Base-by-base conservation (phyloP, 768 basidiomycete genomes). In the Coprinopsis cinerea region DNA sequence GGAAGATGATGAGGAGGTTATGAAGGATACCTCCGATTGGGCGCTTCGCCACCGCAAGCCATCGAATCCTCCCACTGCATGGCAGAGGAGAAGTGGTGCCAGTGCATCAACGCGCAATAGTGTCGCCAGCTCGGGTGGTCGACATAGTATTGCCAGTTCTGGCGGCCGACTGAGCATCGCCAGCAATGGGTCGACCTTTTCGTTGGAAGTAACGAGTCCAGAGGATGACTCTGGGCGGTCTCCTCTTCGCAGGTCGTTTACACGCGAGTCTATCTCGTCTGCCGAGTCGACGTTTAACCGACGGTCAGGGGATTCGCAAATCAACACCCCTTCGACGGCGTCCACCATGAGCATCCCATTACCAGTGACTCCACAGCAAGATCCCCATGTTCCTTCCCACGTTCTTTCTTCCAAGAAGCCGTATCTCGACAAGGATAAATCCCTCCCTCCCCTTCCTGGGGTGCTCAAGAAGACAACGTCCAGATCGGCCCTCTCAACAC, bases 311-410 rank as follows among this genome's bases (percentile, higher is more conserved):
- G 61, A 63, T 18, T 59, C 44, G 25, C 32, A 57, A 20, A 35
- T 61, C 4, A 49, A 55, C 11, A 66, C 67, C 2, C 63, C 64
- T 0, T 69, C 68, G 18, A 65, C 67, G 1, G 61, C 66, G 1
- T 70, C 68, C 14, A 64, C 67, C 11, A 37, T 68, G 23, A 69
- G 68, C 53, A 66, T 67, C 15, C 64, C 66, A 0, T 49, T 66
- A 53, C 68, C 69, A 9, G 39, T 60, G 10, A 70, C 71, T 3
- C 67, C 70, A n/a, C 48, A 55, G 37, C 64, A 69, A n/a, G 48
- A 61, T 2, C 47, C 51, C 30, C 34, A 40, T 32, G 28, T 44
- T 13, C 56, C 53, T 20, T 24, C 41, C 32, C 46, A 54, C 43
- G 44, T 53, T 7, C 49, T 53, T 7, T 50, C 55, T 7, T 42